Evolutionary conservation across 768 basidiomycete species (phyloP).

Genomic region (Strobilomyces confusus): DNA sequence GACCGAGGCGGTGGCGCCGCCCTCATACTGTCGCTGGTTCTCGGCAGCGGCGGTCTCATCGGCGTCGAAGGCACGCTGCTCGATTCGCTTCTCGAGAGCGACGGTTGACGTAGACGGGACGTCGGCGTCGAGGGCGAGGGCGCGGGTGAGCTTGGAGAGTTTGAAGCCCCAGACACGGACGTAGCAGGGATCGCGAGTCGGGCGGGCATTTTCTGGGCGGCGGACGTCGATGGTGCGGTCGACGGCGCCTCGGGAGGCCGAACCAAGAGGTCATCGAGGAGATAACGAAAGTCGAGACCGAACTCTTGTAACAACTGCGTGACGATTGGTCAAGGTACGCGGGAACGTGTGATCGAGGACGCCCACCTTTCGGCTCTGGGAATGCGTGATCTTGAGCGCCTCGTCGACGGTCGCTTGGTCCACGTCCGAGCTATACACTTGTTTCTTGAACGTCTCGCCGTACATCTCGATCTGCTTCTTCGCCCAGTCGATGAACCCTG

Average conservation of each 20-base stretch:
- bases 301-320: conserved; percentile 81
- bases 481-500: conserved; percentile 95
- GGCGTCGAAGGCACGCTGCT: conserved; percentile 22
- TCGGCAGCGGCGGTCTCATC: conserved; percentile 25
- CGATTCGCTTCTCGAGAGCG: conserved; percentile 24
- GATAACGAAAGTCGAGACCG: conserved; percentile 89
- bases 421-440: conserved; percentile 84
- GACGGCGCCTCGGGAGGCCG: conserved; percentile 42
- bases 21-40: conserved; percentile 21
- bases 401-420: conserved; percentile 71
- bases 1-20: conserved; percentile 60
- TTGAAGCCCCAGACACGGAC: conserved; percentile 14
- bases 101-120: conserved; percentile 26
- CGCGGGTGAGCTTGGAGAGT: conserved; percentile 13
- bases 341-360: background rate
- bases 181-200: conserved; percentile 23
- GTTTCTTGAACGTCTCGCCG: conserved; percentile 81
- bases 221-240: conserved; percentile 19
- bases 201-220: conserved; percentile 23
- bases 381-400: conserved; percentile 68
- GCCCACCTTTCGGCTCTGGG: conserved; percentile 80
- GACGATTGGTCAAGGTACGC: background rate
- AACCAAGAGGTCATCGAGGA: conserved; percentile 72
- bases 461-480: conserved; percentile 80
- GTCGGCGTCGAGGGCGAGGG: conserved; percentile 24